Conservation (phyloP, 768 basidiomycete genomes). For the Saitozyma podzolica region DNA sequence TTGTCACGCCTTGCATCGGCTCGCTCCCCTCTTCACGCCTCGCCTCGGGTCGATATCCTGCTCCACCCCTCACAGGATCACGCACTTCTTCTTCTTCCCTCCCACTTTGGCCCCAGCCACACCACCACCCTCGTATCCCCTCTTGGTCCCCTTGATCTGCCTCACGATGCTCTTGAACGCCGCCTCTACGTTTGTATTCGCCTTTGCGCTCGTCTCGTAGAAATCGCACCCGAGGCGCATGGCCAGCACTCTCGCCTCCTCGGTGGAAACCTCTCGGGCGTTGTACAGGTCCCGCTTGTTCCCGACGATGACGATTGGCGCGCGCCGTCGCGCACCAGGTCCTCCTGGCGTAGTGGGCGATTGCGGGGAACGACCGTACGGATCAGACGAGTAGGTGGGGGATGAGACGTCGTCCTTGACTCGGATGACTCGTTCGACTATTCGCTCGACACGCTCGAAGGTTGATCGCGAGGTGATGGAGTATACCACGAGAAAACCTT, state of each 20-base stretch:
- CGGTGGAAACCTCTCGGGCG: constrained; percentile 84
- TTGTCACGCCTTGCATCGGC: background rate
- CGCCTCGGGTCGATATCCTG: background rate
- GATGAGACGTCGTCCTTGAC: constrained; percentile 64
- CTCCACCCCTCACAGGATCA: constrained; percentile 31
- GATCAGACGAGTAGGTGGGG: background rate
- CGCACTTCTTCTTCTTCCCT: constrained; percentile 60
- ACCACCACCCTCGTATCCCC: constrained; percentile 50
- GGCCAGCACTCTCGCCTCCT: constrained; percentile 82
- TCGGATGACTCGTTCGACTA: constrained; percentile 83
- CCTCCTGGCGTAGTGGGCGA: no score
- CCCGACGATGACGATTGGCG: constrained; percentile 90
- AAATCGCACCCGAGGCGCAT: constrained; percentile 85
- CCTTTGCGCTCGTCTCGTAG: constrained; percentile 96
- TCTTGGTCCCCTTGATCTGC: constrained; percentile 38
- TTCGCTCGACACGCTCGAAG: constrained; percentile 84
- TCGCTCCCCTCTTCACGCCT: constrained; percentile 6
- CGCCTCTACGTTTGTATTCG: constrained; percentile 83
- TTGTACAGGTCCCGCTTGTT: constrained; percentile 94
- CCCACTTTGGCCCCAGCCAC: constrained; percentile 48
- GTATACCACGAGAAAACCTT: constrained; percentile 96
- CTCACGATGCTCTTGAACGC: constrained; percentile 82
- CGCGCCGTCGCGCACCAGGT: constrained; percentile 54
- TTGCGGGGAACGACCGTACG: constrained; percentile 1
- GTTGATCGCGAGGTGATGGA: constrained; percentile 92